Evolutionary conservation across 768 basidiomycete species (phyloP).

Genomic region (Neoboletus subvelutipes): DNA sequence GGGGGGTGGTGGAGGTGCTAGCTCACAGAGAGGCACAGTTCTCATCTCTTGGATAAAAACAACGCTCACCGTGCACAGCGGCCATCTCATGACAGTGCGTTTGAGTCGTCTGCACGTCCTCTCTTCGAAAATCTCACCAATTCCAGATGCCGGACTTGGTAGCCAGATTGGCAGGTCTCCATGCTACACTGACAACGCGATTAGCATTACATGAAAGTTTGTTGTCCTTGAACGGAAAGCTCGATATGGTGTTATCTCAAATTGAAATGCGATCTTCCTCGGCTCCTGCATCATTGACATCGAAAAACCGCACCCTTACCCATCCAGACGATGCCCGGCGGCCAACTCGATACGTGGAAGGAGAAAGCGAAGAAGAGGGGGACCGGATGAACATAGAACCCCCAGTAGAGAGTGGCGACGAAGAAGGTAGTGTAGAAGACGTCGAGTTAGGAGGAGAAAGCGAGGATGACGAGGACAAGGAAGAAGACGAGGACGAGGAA

Average conservation of each 20-base stretch:
- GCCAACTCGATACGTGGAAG: conserved; percentile 67
- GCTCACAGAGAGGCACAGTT: conserved; percentile 69
- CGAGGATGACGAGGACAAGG: conserved; percentile 50
- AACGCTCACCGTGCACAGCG: conserved; percentile 81
- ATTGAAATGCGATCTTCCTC: conserved; percentile 84
- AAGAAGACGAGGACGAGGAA: conserved; percentile 42
- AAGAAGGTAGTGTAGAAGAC: conserved; percentile 76
- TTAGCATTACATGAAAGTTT: conserved; percentile 82
- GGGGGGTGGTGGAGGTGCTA: conserved; percentile 76
- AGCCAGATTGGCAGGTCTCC: conserved; percentile 79
- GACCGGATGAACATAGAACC: conserved; percentile 60
- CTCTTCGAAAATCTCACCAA: conserved; percentile 10
- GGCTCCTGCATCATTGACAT: conserved; percentile 54
- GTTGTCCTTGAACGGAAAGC: conserved; percentile 79
- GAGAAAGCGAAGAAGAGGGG: conserved; percentile 72
- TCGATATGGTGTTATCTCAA: conserved; percentile 93
- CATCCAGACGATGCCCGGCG: conserved; percentile 39
- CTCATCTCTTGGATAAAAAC: conserved; percentile 78
- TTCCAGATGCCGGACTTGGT: conserved; percentile 89
- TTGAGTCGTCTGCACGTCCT: background rate
- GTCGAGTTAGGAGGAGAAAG: conserved; percentile 70
- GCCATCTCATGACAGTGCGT: conserved; percentile 91
- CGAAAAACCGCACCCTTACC: conserved; percentile 39
- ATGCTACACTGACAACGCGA: conserved; percentile 76
- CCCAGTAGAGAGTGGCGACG: conserved; percentile 60